A percentile compares a stretch with the other conserved stretches of the same genome.
Conservation (phyloP, 345 rosid genomes). For the Lepidium africanum region DNA sequence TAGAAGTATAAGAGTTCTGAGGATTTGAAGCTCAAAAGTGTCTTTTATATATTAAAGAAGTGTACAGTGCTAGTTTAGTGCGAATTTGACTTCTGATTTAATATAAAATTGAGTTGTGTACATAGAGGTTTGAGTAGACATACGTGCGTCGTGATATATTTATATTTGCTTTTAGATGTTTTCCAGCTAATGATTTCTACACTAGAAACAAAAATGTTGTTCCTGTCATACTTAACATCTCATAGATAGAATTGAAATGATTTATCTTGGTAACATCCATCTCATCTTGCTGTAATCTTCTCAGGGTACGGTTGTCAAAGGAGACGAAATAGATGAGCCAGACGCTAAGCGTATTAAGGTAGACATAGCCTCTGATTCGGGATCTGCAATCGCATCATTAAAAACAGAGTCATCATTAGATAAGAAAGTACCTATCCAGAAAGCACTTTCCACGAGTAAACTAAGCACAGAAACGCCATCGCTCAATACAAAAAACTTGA, state of each 20-base stretch:
- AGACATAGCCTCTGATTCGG: constrained; percentile 38
- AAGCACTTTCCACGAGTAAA: constrained; percentile 31
- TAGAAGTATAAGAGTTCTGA: not conserved
- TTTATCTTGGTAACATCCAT: not conserved
- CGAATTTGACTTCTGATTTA: not conserved
- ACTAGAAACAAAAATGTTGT: not conserved
- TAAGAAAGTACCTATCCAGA: constrained; percentile 40
- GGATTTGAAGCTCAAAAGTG: not conserved
- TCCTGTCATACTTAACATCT: not conserved
- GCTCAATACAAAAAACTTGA: constrained; percentile 38
- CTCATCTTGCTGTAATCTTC: constrained; percentile 15
- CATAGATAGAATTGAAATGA: not conserved
- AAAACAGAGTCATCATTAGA: constrained; percentile 28
- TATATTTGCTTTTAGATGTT: not conserved
- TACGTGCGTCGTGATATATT: not conserved
- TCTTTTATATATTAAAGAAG: not conserved
- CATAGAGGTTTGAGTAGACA: not conserved
- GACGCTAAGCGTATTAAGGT: constrained; percentile 55
- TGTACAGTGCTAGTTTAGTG: constrained; percentile 1
- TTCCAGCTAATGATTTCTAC: constrained; percentile 6
- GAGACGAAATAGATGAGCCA: constrained; percentile 52
- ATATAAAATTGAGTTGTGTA: not conserved
- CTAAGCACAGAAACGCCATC: constrained; percentile 24
- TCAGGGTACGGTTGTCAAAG: constrained; percentile 71
- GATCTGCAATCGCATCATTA: constrained; percentile 28